phyloP scores from a whole-genome alignment of 139 green algal species.

The Chlorella sp. region DNA sequence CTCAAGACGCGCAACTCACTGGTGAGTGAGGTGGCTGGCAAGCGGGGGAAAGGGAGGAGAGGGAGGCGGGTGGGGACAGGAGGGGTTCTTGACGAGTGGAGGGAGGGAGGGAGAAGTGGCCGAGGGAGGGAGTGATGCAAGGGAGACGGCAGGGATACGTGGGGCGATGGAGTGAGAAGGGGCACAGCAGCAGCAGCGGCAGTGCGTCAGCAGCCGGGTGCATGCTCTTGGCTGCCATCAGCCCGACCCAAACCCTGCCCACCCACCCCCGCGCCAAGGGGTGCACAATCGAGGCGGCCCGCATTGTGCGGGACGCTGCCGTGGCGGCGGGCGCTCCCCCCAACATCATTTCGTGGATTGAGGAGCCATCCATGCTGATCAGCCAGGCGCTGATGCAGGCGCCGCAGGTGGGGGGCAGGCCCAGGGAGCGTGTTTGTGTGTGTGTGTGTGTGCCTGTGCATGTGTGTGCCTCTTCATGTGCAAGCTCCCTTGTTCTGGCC shows the following conservation, averaged over 20 bases:
- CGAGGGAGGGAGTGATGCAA: too few species aligned
- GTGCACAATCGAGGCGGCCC: constrained; percentile 63
- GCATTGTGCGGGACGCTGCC: constrained; percentile 69
- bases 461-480: too few species aligned
- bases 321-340: constrained; percentile 64
- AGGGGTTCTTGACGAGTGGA: too few species aligned
- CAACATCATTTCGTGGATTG: constrained; percentile 71
- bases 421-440: too few species aligned
- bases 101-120: too few species aligned
- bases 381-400: constrained; percentile 70
- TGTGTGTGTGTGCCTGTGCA: too few species aligned
- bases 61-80: too few species aligned
- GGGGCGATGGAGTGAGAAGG: too few species aligned
- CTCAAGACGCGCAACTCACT: constrained; percentile 81
- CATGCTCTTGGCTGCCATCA: background rate
- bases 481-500: too few species aligned
- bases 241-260: constrained; percentile 33
- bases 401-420: background rate
- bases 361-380: constrained; percentile 62
- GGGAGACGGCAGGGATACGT: too few species aligned
- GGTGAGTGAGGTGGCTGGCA: constrained; percentile 21
- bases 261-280: constrained; percentile 67
- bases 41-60: background rate
- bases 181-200: too few species aligned
- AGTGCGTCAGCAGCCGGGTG: too few species aligned